phyloP scores from a whole-genome alignment of 1,284 basidiomycete species.

The Sporisorium reilianum region DNA sequence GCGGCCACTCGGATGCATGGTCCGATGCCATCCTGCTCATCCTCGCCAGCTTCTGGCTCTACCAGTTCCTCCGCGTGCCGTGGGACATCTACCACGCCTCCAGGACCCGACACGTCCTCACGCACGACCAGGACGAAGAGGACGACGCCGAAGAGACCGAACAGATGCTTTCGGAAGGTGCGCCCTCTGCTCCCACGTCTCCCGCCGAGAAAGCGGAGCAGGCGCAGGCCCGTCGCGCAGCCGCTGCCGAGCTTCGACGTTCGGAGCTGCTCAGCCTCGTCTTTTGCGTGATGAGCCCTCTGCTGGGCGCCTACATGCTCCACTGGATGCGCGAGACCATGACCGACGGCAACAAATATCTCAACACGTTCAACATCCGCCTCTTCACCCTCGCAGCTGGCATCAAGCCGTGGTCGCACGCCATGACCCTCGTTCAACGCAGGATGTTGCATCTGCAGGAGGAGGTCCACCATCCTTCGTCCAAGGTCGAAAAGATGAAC shows the following conservation, averaged over 20 bases:
- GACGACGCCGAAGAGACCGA: constrained; percentile 21
- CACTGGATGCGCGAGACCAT: constrained; percentile 65
- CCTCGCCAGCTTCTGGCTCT: constrained; percentile 69
- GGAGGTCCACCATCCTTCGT: constrained; percentile 64
- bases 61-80: constrained; percentile 59
- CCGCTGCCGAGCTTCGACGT: constrained; percentile 63
- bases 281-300: constrained; percentile 64
- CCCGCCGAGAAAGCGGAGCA: constrained; percentile 18
- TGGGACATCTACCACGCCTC: constrained; percentile 51
- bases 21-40: constrained; percentile 69
- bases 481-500: constrained; percentile 65
- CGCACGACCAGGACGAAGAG: constrained; percentile 53
- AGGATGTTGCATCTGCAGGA: constrained; percentile 65
- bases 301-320: constrained; percentile 67
- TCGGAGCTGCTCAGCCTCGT: constrained; percentile 66
- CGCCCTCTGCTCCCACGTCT: not conserved
- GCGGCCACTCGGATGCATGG: constrained; percentile 70
- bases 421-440: constrained; percentile 45
- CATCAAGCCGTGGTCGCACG: constrained; percentile 68
- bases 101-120: constrained; percentile 57
- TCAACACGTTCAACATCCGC: constrained; percentile 68
- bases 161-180: not conserved
- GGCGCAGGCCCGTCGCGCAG: constrained; percentile 39
- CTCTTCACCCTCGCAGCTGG: constrained; percentile 69
- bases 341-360: constrained; percentile 63